Percentiles rank a stretch among this genome's conserved stretches.
Conservation (phyloP, 2,329 filamentous ascomycete species). For the Metarhizium guizhouense region DNA sequence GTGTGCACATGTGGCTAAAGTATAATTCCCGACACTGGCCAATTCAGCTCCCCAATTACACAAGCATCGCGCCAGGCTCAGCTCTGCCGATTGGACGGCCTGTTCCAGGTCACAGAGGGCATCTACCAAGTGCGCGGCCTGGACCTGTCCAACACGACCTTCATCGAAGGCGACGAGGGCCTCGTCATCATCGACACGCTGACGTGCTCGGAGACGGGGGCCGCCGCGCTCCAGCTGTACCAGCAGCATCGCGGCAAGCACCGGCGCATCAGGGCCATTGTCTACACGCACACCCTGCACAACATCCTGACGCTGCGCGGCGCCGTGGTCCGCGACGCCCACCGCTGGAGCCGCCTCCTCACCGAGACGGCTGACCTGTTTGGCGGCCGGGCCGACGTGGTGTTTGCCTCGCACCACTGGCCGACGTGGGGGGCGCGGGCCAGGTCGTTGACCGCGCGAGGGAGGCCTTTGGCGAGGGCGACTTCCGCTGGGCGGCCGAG, state of each 20-base stretch:
- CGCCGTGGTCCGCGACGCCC: conserved; percentile 29
- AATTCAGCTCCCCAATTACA: not conserved
- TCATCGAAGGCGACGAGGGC: conserved; percentile 19
- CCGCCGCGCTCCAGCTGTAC: conserved; percentile 25
- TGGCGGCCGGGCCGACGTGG: conserved; percentile 19
- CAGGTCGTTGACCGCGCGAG: conserved; percentile 20
- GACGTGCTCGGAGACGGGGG: conserved; percentile 24
- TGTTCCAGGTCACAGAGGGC: conserved; percentile 24
- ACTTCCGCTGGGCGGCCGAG: conserved; percentile 29
- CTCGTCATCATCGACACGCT: conserved; percentile 31
- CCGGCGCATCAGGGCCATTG: conserved; percentile 21
- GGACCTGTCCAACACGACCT: conserved; percentile 31
- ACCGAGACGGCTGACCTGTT: conserved; percentile 27
- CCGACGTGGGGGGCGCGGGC: conserved; percentile 30
- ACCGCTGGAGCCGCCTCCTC: conserved; percentile 28
- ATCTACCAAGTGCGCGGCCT: conserved; percentile 32
- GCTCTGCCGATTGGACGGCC: conserved; percentile 4
- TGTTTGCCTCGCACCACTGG: conserved; percentile 31
- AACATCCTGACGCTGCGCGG: conserved; percentile 33
- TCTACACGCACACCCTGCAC: conserved; percentile 32
- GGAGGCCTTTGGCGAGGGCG: conserved; percentile 17
- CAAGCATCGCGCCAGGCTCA: not conserved
- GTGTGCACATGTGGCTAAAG: not conserved
- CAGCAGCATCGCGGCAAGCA: conserved; percentile 13
- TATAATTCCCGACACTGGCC: not conserved